Base-by-base conservation (phyloP, 2,329 filamentous ascomycete species). In the Talaromyces sp. region DNA sequence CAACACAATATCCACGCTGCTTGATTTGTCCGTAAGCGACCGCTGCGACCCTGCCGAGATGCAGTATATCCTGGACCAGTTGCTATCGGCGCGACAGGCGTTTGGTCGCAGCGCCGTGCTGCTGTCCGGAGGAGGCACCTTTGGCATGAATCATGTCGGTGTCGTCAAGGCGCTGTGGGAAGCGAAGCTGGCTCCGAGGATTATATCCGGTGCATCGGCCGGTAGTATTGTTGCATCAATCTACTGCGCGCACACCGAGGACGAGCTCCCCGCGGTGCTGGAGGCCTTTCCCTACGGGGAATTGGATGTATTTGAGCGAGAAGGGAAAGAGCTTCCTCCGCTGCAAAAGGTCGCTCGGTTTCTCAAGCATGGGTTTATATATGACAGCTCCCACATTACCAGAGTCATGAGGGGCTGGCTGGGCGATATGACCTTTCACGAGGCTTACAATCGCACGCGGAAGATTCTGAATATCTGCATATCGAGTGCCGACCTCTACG, bases 401-500 rank as follows among this genome's bases (percentile, higher is more conserved):
- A 83, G 88, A 54, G 92, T 96, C 5, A 95, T 98, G 91, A 85
- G 86, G 60, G 82, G 82, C 34, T 80, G 95, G 69, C 82, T 96
- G 7, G 92, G 92, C 42, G 91, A 97, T 68, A 89, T 96, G 69
- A 98, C 94, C 0, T 98, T 98, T 68, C 91, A 94, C 70, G 94
- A 98, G 76, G 92, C 92, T 0, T 97, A 97, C 78, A 96, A 96
- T 72, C 88, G 92, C n/a, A 96, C 93, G 0, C 86, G 92, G 31
- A 86, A 92, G 62, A 93, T 97, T 64, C 85, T 96, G 70, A 98
- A 97, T 73, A 96, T 98, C 42, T 93, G 91, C 62, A 93, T 98
- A 6, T 96, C 93, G 0, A 92, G 90, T 2, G 90, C 91, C 1
- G 91, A 90, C 16, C 84, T 94, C 60, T 95, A 96, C 73, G 93